These are phyloP conservation scores for Centrapalus pauciflorus DNA, from an alignment of 129 eudicot genomes.

Conservation along the genomic window DNA sequence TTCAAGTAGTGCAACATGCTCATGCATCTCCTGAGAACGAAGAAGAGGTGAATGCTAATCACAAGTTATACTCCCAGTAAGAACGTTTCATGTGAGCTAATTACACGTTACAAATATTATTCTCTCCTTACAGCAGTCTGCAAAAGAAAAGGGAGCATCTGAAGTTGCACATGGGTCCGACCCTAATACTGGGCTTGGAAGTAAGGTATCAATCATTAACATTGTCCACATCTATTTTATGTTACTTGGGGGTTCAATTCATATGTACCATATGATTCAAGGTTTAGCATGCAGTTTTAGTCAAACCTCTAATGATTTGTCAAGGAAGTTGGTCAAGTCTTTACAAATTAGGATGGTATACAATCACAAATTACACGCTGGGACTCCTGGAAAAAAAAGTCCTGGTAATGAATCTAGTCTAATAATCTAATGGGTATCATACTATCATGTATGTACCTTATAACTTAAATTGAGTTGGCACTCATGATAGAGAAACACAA, in stretches of 20 bases:
- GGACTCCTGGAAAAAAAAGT: neutral
- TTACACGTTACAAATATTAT: slow-evolving; percentile 21
- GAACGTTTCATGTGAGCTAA: neutral
- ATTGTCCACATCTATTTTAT: neutral
- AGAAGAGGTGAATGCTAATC: slow-evolving; percentile 35
- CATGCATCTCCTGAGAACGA: slow-evolving; percentile 29
- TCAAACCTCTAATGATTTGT: neutral
- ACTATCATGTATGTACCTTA: no score
- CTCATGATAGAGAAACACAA: neutral
- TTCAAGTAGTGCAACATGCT: slow-evolving; percentile 34
- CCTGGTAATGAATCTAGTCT: no score
- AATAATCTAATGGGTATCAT: no score
- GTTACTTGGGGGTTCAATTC: neutral
- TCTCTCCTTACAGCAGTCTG: slow-evolving; percentile 27
- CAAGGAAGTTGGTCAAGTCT: neutral
- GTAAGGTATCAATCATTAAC: slow-evolving; percentile 35
- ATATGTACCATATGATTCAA: neutral
- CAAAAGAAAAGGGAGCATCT: slow-evolving; percentile 34
- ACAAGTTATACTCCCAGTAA: neutral
- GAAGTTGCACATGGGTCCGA: slow-evolving; percentile 14
- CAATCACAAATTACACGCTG: neutral
- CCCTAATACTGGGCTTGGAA: slow-evolving; percentile 28
- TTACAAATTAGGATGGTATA: neutral
- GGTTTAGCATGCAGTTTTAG: neutral
- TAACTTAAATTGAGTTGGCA: no score